Percentiles rank a stretch among this genome's conserved stretches.
phyloP scores from a whole-genome alignment of 2,329 filamentous ascomycete species.

The Calonectria naviculata region DNA sequence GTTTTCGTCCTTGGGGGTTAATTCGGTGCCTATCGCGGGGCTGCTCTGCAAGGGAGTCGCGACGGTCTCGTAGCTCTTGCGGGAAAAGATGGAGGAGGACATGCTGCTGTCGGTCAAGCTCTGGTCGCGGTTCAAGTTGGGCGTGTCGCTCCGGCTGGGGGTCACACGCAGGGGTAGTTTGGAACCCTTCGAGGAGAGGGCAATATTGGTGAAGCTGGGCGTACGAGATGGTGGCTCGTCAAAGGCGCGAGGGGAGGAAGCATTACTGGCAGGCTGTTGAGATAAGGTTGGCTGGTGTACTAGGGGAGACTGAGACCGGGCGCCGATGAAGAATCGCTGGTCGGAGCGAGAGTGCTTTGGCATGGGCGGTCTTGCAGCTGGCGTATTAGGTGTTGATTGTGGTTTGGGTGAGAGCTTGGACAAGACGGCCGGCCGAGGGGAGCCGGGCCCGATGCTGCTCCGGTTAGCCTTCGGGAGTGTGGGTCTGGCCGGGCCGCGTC shows the following conservation, averaged over 20 bases:
- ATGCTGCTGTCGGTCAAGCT: conserved; percentile 57
- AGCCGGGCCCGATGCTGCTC: conserved; percentile 23
- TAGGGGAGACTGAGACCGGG: conserved; percentile 12
- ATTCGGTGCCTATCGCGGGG: conserved; percentile 38
- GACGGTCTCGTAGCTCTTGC: conserved; percentile 47
- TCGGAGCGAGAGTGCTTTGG: conserved; percentile 30
- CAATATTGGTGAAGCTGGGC: conserved; percentile 39
- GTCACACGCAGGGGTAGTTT: conserved; percentile 53
- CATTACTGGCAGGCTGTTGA: conserved; percentile 19
- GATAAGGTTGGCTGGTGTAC: conserved; percentile 22
- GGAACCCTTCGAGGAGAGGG: conserved; percentile 48
- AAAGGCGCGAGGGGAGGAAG: conserved; percentile 11
- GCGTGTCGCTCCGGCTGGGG: conserved; percentile 50
- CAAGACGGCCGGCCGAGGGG: conserved; percentile 22
- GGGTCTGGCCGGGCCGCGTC: conserved; percentile 26
- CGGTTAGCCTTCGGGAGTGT: conserved; percentile 33
- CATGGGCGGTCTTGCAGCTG: conserved; percentile 31
- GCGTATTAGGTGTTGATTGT: conserved; percentile 38
- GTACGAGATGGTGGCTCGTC: conserved; percentile 36
- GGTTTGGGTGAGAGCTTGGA: conserved; percentile 34
- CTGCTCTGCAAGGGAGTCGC: conserved; percentile 46
- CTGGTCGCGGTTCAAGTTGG: conserved; percentile 47
- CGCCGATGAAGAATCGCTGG: conserved; percentile 27
- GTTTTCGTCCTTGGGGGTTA: conserved; percentile 22
- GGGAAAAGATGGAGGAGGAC: conserved; percentile 54